A percentile compares a stretch with the other conserved stretches of the same genome.
Evolutionary conservation across 805 yeast genomes (phyloP).

Genomic region (Jamesozyma piceae): DNA sequence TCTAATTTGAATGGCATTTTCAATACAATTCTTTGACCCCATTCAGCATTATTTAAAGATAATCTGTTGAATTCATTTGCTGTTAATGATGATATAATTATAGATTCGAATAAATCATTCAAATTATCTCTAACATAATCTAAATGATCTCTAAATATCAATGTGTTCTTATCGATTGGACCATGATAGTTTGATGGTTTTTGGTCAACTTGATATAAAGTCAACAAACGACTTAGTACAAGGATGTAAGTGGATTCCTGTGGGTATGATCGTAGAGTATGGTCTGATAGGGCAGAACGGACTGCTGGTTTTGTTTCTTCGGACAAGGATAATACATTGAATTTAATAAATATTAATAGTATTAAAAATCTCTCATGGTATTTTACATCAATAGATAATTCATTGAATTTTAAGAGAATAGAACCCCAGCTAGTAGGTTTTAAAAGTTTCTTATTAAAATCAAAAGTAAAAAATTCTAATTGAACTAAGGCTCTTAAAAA

Average conservation of each 20-base stretch:
- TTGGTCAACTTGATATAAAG: constrained; percentile 40
- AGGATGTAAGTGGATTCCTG: constrained; percentile 31
- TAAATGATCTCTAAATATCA: constrained; percentile 58
- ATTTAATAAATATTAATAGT: constrained; percentile 39
- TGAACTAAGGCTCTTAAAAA: constrained; percentile 45
- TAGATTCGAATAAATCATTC: constrained; percentile 47
- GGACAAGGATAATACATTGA: constrained; percentile 33
- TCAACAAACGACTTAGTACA: constrained; percentile 41
- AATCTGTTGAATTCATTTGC: constrained; percentile 53
- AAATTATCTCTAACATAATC: constrained; percentile 42
- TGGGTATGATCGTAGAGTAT: constrained; percentile 34
- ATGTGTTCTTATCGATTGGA: constrained; percentile 57
- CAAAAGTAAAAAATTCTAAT: constrained; percentile 38
- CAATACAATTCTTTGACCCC: constrained; percentile 46
- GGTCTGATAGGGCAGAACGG: constrained; percentile 27
- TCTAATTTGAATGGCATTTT: constrained; percentile 52
- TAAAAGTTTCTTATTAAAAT: constrained; percentile 29
- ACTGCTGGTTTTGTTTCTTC: constrained; percentile 29
- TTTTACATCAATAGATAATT: constrained; percentile 25
- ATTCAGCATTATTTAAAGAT: constrained; percentile 37
- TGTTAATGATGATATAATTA: constrained; percentile 41
- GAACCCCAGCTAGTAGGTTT: constrained; percentile 45
- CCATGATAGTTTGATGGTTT: constrained; percentile 52
- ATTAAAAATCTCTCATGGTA: constrained; percentile 37
- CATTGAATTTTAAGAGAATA: constrained; percentile 31